phyloP scores from a whole-genome alignment of 2,329 filamentous ascomycete genomes.

The Amauroascus niger region DNA sequence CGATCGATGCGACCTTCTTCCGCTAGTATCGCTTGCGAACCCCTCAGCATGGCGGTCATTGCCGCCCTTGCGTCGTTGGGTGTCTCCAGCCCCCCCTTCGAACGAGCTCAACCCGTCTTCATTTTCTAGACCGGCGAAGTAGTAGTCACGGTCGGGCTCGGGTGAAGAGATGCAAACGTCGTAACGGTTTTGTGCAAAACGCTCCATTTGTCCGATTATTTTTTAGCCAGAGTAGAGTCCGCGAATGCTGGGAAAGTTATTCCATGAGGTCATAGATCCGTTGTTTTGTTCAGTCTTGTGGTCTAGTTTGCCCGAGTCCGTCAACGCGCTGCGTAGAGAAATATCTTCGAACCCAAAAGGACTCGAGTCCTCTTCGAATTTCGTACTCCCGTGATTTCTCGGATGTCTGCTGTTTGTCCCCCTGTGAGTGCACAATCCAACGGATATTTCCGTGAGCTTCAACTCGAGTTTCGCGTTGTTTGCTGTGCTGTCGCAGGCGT shows the following conservation, averaged over 20 bases:
- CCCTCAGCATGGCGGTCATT: neutral
- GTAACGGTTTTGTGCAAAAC: neutral
- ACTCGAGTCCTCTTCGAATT: neutral
- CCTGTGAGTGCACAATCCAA: neutral
- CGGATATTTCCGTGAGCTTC: neutral
- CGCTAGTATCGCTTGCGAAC: neutral
- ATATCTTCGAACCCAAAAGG: neutral
- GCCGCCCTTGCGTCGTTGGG: neutral
- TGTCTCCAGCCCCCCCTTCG: neutral
- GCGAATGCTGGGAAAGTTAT: neutral
- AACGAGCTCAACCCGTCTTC: neutral
- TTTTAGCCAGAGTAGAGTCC: neutral
- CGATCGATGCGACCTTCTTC: conserved; percentile 20
- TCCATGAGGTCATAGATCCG: conserved; percentile 9
- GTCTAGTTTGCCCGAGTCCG: neutral
- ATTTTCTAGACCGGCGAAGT: neutral
- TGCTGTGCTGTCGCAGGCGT: conserved; percentile 2
- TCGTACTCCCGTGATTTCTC: neutral
- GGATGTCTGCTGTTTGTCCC: neutral
- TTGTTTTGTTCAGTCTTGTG: neutral
- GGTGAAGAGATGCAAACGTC: neutral
- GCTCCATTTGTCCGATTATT: conserved; percentile 2
- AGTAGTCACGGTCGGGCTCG: neutral
- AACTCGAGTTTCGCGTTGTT: neutral
- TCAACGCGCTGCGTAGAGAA: neutral